Evolutionary conservation across 441 rosid genomes (phyloP).

Genomic region (Syzygium syzygioides): DNA sequence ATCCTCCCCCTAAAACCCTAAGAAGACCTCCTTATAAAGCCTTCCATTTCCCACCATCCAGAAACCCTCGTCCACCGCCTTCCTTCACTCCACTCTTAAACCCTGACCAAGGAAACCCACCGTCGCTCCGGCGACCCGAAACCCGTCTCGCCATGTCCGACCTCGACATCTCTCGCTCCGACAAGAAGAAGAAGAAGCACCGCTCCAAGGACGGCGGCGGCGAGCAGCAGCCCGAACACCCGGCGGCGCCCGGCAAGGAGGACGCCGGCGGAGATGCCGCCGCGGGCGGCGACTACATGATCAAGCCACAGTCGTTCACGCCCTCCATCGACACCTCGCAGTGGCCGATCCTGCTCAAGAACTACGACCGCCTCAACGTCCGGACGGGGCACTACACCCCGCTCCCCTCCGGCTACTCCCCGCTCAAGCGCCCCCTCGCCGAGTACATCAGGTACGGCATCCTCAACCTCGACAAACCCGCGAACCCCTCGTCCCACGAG

Average conservation of each 20-base stretch:
- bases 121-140: not conserved
- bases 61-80: not conserved
- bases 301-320: constrained; percentile 73
- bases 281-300: constrained; percentile 35
- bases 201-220: not conserved
- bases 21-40: not conserved
- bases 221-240: not conserved
- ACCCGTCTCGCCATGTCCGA: constrained; percentile 43
- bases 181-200: constrained; percentile 62
- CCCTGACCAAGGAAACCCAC: not conserved
- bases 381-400: constrained; percentile 98
- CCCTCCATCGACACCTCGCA: constrained; percentile 75
- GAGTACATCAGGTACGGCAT: constrained; percentile 78
- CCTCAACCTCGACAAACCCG: constrained; percentile 80
- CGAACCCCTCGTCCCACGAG: constrained; percentile 90
- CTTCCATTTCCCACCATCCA: not conserved
- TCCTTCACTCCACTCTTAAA: not conserved
- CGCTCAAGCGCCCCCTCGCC: constrained; percentile 73
- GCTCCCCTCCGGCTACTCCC: constrained; percentile 65
- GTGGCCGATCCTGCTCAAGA: constrained; percentile 91
- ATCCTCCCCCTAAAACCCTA: not conserved
- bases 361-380: constrained; percentile 84
- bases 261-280: not conserved
- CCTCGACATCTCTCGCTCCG: constrained; percentile 47
- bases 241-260: not conserved